Conservation (phyloP, 129 eudicot species). For the Solidago caesia region DNA sequence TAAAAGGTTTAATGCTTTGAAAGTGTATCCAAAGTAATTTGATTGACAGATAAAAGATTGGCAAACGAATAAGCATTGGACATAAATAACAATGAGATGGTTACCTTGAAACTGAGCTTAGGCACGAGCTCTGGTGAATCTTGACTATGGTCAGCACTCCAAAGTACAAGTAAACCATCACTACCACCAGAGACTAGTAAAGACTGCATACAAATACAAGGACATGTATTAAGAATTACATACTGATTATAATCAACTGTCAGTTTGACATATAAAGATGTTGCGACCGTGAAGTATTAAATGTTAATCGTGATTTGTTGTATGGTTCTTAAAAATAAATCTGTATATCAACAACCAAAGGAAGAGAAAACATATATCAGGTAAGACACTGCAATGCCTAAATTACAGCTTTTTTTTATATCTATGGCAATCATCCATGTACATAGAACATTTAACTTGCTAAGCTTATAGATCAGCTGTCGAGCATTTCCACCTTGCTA, state of each 20-base stretch:
- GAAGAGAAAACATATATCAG: not conserved
- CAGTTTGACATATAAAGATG: too few relatives aligned
- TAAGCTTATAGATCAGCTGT: too few relatives aligned
- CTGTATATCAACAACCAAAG: slow-evolving; percentile 2
- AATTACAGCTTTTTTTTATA: not conserved
- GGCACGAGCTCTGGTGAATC: slow-evolving; percentile 98
- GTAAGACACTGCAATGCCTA: slow-evolving; percentile 7
- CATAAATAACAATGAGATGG: slow-evolving; percentile 3
- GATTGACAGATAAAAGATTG: too few relatives aligned
- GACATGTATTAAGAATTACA: slow-evolving; percentile 17
- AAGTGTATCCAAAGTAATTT: too few relatives aligned
- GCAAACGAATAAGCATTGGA: not conserved
- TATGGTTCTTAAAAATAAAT: slow-evolving; percentile 2
- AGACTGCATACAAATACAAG: slow-evolving; percentile 49
- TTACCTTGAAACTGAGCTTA: slow-evolving; percentile 90
- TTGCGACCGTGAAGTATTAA: not conserved
- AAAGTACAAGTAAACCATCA: slow-evolving; percentile 90
- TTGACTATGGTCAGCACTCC: slow-evolving; percentile 92
- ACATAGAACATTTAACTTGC: not conserved
- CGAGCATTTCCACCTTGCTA: not conserved
- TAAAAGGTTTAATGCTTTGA: too few relatives aligned
- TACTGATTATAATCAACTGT: too few relatives aligned
- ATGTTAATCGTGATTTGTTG: not conserved
- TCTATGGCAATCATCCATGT: not conserved
- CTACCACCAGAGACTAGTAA: slow-evolving; percentile 96